Conservation (phyloP, 78 protist species). For the Carpediemonas membranifera region DNA sequence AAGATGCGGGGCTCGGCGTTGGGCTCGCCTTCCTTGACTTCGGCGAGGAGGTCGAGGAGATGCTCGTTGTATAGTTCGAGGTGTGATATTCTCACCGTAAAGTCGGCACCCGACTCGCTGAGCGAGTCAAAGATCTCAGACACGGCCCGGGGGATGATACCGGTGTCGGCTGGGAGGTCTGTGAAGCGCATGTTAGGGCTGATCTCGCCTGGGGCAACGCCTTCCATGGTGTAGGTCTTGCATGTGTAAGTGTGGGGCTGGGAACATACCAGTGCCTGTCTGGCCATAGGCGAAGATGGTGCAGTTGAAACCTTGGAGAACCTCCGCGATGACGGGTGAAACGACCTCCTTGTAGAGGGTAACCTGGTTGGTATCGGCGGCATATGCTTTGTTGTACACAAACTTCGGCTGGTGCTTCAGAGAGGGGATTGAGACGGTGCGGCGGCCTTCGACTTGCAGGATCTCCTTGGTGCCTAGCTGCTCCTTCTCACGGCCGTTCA, state of each 20-base stretch:
- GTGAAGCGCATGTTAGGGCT: not conserved
- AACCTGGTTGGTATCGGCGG: too few species aligned
- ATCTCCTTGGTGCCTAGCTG: too few species aligned
- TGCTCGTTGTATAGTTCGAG: conserved; percentile 42
- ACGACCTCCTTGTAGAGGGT: not conserved
- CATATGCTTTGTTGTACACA: too few species aligned
- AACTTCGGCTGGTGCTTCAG: too few species aligned
- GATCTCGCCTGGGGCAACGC: not conserved
- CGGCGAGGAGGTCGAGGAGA: conserved; percentile 36
- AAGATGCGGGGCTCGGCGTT: too few species aligned
- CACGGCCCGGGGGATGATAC: not conserved
- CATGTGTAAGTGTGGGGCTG: not conserved
- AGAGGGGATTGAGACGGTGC: too few species aligned
- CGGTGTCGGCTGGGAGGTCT: not conserved
- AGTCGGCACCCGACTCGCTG: not conserved
- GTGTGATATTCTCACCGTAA: not conserved
- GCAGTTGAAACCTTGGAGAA: conserved; percentile 18
- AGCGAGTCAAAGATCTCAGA: not conserved
- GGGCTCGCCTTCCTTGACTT: too few species aligned
- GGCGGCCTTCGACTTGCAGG: too few species aligned
- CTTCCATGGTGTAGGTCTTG: not conserved
- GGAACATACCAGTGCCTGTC: conserved; percentile 17
- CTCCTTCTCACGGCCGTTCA: not conserved
- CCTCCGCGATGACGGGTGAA: not conserved
- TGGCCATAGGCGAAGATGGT: conserved; percentile 27